A percentile compares a stretch with the other conserved stretches of the same genome.
phyloP scores from a whole-genome alignment of 495 filamentous ascomycete genomes.

The Terfezia boudieri region DNA sequence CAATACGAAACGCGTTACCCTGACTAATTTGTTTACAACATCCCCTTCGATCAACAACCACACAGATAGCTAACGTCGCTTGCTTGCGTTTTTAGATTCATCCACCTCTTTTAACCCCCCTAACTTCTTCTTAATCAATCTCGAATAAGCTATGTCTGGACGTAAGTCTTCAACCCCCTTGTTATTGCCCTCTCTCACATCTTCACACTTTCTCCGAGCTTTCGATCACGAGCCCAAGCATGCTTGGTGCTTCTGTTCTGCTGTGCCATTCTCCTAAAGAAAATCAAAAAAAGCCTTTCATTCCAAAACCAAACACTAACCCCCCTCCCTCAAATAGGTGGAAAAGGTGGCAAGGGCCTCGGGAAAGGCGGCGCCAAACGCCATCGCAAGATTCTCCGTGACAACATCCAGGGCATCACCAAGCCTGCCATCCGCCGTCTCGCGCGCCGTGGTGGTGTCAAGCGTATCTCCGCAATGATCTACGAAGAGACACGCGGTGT shows the following conservation, averaged over 20 bases:
- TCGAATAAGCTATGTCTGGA: no score
- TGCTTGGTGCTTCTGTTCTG: no score
- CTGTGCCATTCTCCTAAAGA: no score
- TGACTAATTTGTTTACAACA: no score
- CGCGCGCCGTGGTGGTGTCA: slow-evolving; percentile 97
- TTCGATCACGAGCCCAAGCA: no score
- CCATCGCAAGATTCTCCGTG: slow-evolving; percentile 96
- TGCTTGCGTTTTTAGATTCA: no score
- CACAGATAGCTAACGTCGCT: neutral
- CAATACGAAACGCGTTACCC: neutral
- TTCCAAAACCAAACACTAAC: neutral
- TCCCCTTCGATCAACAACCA: neutral
- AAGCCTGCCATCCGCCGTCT: slow-evolving; percentile 99
- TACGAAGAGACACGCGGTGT: slow-evolving; percentile 99
- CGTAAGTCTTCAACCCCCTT: no score
- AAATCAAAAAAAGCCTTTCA: no score
- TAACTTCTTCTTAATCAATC: no score
- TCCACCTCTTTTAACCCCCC: no score
- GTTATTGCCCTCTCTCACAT: no score
- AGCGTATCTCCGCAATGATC: slow-evolving; percentile 99
- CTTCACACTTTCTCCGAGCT: no score
- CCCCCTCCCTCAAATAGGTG: slow-evolving; percentile 31
- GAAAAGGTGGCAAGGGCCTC: slow-evolving; percentile 93
- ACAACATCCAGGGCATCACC: slow-evolving; percentile 99
- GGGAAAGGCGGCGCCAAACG: slow-evolving; percentile 74